Evolutionary conservation across 768 basidiomycete species (phyloP).

Genomic region (Russula dissimulans): DNA sequence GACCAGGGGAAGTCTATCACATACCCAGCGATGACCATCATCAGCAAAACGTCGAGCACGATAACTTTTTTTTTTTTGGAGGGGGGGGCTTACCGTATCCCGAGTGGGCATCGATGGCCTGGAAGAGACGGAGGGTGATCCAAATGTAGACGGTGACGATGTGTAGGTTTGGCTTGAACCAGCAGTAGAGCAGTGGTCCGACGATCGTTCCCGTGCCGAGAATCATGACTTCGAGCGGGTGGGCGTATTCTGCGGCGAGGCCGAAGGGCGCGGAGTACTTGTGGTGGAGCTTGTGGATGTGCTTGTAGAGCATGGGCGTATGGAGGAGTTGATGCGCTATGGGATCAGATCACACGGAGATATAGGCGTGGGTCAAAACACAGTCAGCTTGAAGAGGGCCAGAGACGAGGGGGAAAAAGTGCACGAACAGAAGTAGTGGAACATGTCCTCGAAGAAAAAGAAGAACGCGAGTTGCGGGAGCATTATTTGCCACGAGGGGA

Average conservation of each 20-base stretch:
- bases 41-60: neutral
- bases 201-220: slow-evolving; percentile 86
- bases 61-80: neutral
- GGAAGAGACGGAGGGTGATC: slow-evolving; percentile 91
- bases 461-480: slow-evolving; percentile 73
- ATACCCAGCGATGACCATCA: neutral
- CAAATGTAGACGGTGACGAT: slow-evolving; percentile 90
- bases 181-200: slow-evolving; percentile 83
- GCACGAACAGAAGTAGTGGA: slow-evolving; percentile 77
- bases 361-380: neutral
- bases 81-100: slow-evolving; percentile 60
- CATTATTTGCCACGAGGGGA: slow-evolving; percentile 66
- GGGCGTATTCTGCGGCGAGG: slow-evolving; percentile 95
- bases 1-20: slow-evolving; percentile 94
- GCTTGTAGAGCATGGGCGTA: slow-evolving; percentile 73
- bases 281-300: slow-evolving; percentile 97
- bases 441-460: slow-evolving; percentile 94
- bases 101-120: slow-evolving; percentile 94
- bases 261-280: slow-evolving; percentile 96
- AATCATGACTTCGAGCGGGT: slow-evolving; percentile 93
- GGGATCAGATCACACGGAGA: neutral
- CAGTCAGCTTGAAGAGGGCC: neutral
- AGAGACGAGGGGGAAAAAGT: neutral
- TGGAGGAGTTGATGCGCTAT: slow-evolving; percentile 86
- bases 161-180: slow-evolving; percentile 69